phyloP scores from a whole-genome alignment of 2,329 filamentous ascomycete genomes.

The Parafenestella ontariensis region DNA sequence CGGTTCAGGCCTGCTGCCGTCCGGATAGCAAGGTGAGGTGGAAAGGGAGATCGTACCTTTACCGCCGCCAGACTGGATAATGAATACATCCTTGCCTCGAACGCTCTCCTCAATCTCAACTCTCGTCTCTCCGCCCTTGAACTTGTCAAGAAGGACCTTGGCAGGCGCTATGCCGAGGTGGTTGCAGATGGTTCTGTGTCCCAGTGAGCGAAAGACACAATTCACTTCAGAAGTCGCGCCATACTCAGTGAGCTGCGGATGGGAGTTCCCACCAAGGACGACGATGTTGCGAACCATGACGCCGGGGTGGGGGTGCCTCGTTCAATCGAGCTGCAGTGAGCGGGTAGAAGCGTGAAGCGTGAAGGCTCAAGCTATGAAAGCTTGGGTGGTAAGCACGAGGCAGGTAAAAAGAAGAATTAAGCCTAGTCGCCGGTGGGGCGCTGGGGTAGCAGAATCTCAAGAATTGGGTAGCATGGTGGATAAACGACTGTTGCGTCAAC shows the following conservation, averaged over 20 bases:
- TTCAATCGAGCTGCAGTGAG: conserved; percentile 1
- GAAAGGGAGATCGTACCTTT: conserved; percentile 51
- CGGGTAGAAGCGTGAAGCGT: neutral
- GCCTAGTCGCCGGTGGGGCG: conserved; percentile 30
- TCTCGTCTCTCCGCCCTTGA: conserved; percentile 92
- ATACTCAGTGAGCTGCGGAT: conserved; percentile 80
- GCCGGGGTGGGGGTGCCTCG: conserved; percentile 1
- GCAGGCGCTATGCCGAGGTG: conserved; percentile 86
- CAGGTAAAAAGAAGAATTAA: neutral
- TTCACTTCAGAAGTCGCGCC: conserved; percentile 6
- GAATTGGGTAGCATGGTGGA: conserved; percentile 46
- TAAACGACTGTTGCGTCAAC: conserved; percentile 25
- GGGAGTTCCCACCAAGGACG: conserved; percentile 90
- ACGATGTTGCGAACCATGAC: conserved; percentile 94
- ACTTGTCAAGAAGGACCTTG: conserved; percentile 85
- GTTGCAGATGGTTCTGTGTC: conserved; percentile 72
- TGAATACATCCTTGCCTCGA: conserved; percentile 95
- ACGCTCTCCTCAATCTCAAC: conserved; percentile 97
- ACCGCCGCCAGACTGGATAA: conserved; percentile 91
- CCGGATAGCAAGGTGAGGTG: neutral
- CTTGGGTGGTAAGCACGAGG: conserved; percentile 5
- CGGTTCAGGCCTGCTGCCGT: neutral
- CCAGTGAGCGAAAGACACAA: conserved; percentile 10
- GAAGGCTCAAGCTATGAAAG: conserved; percentile 9
- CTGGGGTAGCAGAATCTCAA: conserved; percentile 34